Evolutionary conservation across 148 eudicot genomes (phyloP), one percentile per base, ranked within the genome.

Genomic region (Rhododendron ferrugineum): DNA sequence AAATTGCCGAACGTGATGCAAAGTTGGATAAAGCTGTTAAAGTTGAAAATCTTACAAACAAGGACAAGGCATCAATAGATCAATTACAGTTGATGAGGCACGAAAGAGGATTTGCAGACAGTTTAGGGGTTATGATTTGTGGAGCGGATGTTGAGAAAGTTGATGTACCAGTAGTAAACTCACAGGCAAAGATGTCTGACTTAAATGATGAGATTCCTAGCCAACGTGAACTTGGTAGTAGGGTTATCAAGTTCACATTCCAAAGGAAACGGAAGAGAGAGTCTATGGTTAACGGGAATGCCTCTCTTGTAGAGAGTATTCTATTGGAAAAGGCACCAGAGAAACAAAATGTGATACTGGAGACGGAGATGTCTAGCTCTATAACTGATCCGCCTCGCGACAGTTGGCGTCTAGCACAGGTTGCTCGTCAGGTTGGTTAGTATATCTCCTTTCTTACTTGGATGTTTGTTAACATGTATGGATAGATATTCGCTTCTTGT

Each of bases 221-320:
- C 84, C 93, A 88, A 77, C 83, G 86, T 64, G 86, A 84, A 20
- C 85, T 84, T 30, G 75, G 37, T 78, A 93, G 89, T 56, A 93
- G 92, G 87, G 73, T 86, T 47, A 83, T 91, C 84, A 91, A 90
- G 83, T 88, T 90, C 79, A 93, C 93, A 28, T 93, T 89, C 82
- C 92, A 91, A 85, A 91, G 95, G 85, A 93, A 91, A 86, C 80
- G 95, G 44, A 93, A 88, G 89, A 91, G 85, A 85, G 89, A 84
- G 30, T n/a, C 84, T 70, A 11, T 79, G 50, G 84, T 47, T 83
- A 87, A 90, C 32, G 77, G 75, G 70, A 54, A 56, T 70, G 80
- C 49, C 40, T 80, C 89, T 68, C 81, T 83, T 68, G 92, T 86
- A 77, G 88, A 87, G 60, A 82, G 46, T 76, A 83, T 85, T 78